Percentiles rank a stretch among this genome's conserved stretches.
These are phyloP conservation scores for Musa schizocarpa DNA, from an alignment of 176 grass and related monocot species.

Conservation along the genomic window DNA sequence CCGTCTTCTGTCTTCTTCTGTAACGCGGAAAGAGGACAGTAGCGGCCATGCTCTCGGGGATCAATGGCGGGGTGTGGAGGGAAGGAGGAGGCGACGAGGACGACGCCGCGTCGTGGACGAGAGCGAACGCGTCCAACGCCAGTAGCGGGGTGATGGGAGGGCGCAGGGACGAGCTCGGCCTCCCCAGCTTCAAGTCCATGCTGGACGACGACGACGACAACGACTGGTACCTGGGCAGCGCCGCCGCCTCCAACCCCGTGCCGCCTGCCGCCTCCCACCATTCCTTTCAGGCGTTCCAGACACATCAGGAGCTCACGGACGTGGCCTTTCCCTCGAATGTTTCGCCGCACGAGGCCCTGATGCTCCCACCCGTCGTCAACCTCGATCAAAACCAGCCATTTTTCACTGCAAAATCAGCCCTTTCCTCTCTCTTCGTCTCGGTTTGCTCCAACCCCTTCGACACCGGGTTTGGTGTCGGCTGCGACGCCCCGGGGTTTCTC, in stretches of 20 bases:
- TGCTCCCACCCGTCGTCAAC: conserved; percentile 20
- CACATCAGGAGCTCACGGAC: conserved; percentile 25
- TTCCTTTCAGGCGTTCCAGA: conserved; percentile 8
- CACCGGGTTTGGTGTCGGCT: conserved; percentile 57
- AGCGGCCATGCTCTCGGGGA: conserved; percentile 51
- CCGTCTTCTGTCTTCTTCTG: conserved; percentile 7
- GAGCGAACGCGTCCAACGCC: background rate
- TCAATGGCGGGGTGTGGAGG: conserved; percentile 49
- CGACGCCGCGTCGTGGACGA: conserved; percentile 18
- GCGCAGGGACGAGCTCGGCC: conserved; percentile 28
- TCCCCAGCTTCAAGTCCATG: conserved; percentile 35
- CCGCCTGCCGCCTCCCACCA: conserved; percentile 22
- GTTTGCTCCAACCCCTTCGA: conserved; percentile 39
- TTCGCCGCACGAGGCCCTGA: conserved; percentile 17
- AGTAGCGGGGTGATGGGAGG: conserved; percentile 5
- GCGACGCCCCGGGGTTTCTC: conserved; percentile 25
- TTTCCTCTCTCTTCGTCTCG: conserved; percentile 39
- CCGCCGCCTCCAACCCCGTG: background rate
- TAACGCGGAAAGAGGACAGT: background rate
- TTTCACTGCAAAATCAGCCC: conserved; percentile 14
- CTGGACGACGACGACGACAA: conserved; percentile 43
- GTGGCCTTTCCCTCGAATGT: conserved; percentile 24
- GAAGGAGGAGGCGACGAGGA: conserved; percentile 28
- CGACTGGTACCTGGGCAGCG: conserved; percentile 34
- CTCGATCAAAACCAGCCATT: conserved; percentile 20